Conservation (phyloP, 108 stramenopile species). For the Cyclotella cryptica region DNA sequence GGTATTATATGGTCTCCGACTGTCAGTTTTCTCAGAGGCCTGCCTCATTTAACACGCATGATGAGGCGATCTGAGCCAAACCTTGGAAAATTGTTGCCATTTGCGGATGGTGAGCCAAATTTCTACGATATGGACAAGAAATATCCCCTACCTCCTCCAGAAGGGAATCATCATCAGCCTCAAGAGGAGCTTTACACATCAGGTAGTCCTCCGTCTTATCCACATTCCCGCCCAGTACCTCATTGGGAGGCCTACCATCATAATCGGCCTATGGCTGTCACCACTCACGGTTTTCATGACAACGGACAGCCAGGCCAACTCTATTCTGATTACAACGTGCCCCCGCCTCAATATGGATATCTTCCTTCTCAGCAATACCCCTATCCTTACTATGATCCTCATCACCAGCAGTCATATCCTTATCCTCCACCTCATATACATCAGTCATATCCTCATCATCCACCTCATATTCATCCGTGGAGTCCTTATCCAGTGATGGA, state of each 20-base stretch:
- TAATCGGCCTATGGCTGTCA: neutral
- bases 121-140: conserved; percentile 22
- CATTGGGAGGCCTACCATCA: neutral
- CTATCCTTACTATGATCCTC: neutral
- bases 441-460: neutral
- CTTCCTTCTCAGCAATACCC: neutral
- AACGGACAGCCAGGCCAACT: neutral
- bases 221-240: neutral
- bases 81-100: conserved; percentile 19
- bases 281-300: neutral
- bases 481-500: neutral
- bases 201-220: neutral
- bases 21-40: conserved; percentile 13
- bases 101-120: conserved; percentile 33
- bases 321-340: neutral
- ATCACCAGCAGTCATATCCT: neutral
- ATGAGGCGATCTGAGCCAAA: conserved; percentile 22
- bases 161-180: neutral
- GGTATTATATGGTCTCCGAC: neutral
- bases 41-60: conserved; percentile 18
- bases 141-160: conserved; percentile 24
- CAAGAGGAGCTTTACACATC: neutral
- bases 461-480: neutral
- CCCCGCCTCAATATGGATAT: neutral
- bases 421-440: neutral